These are phyloP conservation scores for Ustilago xerochloae DNA, from an alignment of 1,284 basidiomycete species.

Conservation along the genomic window DNA sequence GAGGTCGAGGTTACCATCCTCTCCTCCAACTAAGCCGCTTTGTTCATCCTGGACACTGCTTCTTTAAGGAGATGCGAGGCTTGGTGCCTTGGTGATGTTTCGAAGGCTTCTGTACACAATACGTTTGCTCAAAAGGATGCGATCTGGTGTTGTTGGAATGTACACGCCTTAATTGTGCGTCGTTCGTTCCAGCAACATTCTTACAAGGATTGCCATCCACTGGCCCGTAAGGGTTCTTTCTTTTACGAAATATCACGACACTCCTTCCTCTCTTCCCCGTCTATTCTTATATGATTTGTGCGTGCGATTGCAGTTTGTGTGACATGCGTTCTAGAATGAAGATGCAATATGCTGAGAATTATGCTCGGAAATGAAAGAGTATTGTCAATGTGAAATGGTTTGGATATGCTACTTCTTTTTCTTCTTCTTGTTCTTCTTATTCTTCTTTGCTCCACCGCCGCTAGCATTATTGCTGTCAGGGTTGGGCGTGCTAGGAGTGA, in stretches of 20 bases:
- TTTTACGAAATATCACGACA: slow-evolving; percentile 31
- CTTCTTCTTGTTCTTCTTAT: slow-evolving; percentile 45
- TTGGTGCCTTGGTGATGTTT: slow-evolving; percentile 2
- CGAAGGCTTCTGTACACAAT: not conserved
- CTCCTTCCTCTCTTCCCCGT: slow-evolving; percentile 7
- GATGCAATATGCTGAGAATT: not conserved
- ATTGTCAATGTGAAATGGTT: not conserved
- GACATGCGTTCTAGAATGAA: too few species aligned
- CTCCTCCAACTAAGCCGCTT: slow-evolving; percentile 65
- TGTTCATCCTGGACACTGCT: too few species aligned
- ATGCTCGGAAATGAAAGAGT: not conserved
- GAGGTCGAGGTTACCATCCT: slow-evolving; percentile 99
- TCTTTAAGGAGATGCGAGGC: not conserved
- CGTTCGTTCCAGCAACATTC: not conserved
- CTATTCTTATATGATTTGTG: not conserved
- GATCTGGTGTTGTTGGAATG: slow-evolving; percentile 4
- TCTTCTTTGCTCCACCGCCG: not conserved
- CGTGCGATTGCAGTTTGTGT: too few species aligned
- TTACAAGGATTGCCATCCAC: slow-evolving; percentile 16
- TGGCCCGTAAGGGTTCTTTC: slow-evolving; percentile 6
- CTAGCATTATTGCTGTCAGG: slow-evolving; percentile 1
- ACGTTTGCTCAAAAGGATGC: slow-evolving; percentile 16
- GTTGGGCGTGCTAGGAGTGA: slow-evolving; percentile 21
- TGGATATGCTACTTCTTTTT: slow-evolving; percentile 18
- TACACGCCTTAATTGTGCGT: slow-evolving; percentile 35